Evolutionary conservation across 306 rosid species (phyloP).

Genomic region (Alnus rubra): DNA sequence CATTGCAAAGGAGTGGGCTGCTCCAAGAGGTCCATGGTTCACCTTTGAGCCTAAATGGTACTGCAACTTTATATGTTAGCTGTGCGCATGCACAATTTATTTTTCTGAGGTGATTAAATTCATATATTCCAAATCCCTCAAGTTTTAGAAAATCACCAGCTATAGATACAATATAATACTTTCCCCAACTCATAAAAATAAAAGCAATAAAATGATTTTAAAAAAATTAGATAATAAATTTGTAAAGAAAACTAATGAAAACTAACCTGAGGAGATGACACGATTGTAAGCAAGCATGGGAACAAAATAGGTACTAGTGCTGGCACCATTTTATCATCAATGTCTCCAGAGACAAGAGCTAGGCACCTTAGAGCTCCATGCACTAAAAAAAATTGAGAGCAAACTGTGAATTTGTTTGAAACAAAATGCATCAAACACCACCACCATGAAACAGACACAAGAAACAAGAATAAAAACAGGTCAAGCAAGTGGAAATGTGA

Average conservation of each 20-base stretch:
- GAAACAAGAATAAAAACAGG: not conserved
- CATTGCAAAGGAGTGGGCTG: too few relatives aligned
- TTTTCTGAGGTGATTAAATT: not conserved
- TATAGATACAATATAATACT: not conserved
- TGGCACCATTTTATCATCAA: slow-evolving; percentile 85
- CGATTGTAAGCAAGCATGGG: slow-evolving; percentile 78
- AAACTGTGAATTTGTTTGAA: slow-evolving; percentile 25
- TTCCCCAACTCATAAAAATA: not conserved
- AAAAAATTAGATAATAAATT: not conserved
- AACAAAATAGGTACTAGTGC: slow-evolving; percentile 70
- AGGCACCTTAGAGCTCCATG: slow-evolving; percentile 95
- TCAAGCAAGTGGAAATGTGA: slow-evolving; percentile 1
- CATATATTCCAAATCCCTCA: not conserved
- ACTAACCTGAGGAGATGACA: slow-evolving; percentile 80
- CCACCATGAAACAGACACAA: slow-evolving; percentile 15
- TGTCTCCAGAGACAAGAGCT: slow-evolving; percentile 84
- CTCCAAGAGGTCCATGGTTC: too few relatives aligned
- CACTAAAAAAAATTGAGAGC: slow-evolving; percentile 46
- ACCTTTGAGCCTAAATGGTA: too few relatives aligned
- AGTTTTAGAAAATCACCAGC: not conserved
- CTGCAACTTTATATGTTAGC: too few relatives aligned
- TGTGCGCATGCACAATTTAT: not conserved
- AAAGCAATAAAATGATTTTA: not conserved
- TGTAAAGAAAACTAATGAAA: slow-evolving; percentile 8
- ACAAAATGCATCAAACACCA: slow-evolving; percentile 17